phyloP scores from a whole-genome alignment of 768 basidiomycete genomes.

The Amanita muscaria region DNA sequence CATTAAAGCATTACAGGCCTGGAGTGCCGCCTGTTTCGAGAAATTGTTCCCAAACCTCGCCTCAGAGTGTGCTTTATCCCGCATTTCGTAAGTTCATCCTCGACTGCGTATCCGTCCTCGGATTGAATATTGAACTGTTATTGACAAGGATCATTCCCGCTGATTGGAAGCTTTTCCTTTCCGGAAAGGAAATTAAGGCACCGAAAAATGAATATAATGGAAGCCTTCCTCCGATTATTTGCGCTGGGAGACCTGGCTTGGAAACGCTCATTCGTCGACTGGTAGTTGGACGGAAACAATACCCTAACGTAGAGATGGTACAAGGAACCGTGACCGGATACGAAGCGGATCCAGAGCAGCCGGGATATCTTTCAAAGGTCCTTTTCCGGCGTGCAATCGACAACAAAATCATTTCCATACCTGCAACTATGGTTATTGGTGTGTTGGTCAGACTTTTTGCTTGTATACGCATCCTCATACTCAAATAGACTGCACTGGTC shows the following conservation, averaged over 20 bases:
- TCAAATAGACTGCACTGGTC: slow-evolving; percentile 24
- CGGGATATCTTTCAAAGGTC: slow-evolving; percentile 12
- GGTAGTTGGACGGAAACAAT: slow-evolving; percentile 12
- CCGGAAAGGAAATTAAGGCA: slow-evolving; percentile 9
- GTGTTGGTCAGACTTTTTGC: too few species aligned
- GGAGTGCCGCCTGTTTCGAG: background rate
- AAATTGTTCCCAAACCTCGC: background rate
- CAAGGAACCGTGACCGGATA: slow-evolving; percentile 22
- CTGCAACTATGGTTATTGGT: too few species aligned
- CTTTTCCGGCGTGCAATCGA: background rate
- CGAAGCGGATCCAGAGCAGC: slow-evolving; percentile 9
- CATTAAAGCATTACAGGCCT: background rate
- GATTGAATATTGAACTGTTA: too few species aligned
- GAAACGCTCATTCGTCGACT: slow-evolving; percentile 24
- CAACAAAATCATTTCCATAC: too few species aligned
- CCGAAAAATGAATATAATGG: slow-evolving; percentile 11
- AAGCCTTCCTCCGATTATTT: slow-evolving; percentile 13
- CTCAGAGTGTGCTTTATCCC: background rate
- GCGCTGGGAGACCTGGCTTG: slow-evolving; percentile 16
- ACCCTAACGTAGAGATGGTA: slow-evolving; percentile 17
- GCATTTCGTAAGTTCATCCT: background rate
- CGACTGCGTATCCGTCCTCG: background rate
- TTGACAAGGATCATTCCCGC: slow-evolving; percentile 12
- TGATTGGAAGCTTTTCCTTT: slow-evolving; percentile 11
- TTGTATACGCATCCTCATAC: background rate